Evolutionary conservation across 176 grass and related monocot genomes (phyloP), one percentile per base, ranked within the genome.

Genomic region (Carex pumila): DNA sequence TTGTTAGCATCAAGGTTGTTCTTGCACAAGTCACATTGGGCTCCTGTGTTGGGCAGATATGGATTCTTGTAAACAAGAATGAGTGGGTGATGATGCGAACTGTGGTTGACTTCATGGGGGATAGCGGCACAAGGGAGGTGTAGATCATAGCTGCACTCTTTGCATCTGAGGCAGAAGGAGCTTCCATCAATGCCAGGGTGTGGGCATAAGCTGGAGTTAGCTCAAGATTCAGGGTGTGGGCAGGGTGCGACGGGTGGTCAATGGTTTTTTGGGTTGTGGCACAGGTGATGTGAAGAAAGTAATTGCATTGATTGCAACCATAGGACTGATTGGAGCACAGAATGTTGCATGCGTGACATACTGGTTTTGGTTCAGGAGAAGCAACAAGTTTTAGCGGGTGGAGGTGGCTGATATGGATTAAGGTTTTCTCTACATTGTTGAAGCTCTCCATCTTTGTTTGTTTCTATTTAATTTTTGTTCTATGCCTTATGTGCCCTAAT

Each of bases 71-170:
- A 82, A 8, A 30, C n/a, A 47, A 82, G 60, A 29, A 8, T 3
- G 1, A 82, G 37, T 9, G 79, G 36, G 54, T 82, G 79, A 10
- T 5, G 37, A 19, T 82, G 79, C 3, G 58, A 82, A 30, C 5
- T 3, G 45, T 82, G 59, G 18, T 49, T 18, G 19, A 82, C 6
- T 66, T 61, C 12, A 0, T 66, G 59, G 19, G 79, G 79, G 2
- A 47, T 29, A 0, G 79, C 55, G 10, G 60, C 79, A 49, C 79
- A 82, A 12, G 10, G 61, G 11, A 82, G 58, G 59, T 82, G 79
- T 13, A 82, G 59, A 65, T 82, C 79, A 8, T 61, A 82, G n/a
- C 11, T 56, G 57, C 60, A 82, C 57, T 65, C 34, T 64, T 10
- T 45, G 57, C 79, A 82, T 15, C 41, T 61, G 9, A 82, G 36